Conservation (phyloP, 352 stramenopile genomes). For the Globisporangium echinulatum region DNA sequence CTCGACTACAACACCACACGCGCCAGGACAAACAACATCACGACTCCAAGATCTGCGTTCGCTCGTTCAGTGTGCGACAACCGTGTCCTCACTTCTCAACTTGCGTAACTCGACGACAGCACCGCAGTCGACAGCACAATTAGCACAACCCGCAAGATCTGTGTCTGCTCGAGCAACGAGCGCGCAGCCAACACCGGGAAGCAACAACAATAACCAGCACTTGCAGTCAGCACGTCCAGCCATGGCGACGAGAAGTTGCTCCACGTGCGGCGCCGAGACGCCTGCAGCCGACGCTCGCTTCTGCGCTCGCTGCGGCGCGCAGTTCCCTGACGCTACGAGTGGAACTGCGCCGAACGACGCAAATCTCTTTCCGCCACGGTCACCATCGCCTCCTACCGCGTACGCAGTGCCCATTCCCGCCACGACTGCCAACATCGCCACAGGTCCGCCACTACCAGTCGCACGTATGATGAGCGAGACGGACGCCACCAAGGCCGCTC, state of each 20-base stretch:
- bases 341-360: neutral
- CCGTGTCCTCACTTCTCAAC: no score
- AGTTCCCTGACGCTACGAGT: neutral
- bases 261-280: conserved; percentile 5
- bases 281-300: neutral
- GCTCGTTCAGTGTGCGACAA: no score
- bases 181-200: no score
- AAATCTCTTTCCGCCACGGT: neutral
- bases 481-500: neutral
- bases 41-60: no score
- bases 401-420: neutral
- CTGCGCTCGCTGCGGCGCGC: conserved; percentile 7
- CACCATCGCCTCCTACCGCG: neutral
- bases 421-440: neutral
- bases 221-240: neutral
- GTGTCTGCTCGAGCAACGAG: no score
- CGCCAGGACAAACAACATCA: no score
- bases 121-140: no score
- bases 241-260: neutral
- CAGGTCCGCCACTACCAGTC: neutral
- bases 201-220: no score
- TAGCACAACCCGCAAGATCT: no score
- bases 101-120: no score
- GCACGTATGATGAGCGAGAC: neutral
- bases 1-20: no score